Percentiles rank a stretch among this genome's conserved stretches.
Evolutionary conservation across 2,329 filamentous ascomycete species (phyloP).

Genomic region (Stachybotrys elegans): DNA sequence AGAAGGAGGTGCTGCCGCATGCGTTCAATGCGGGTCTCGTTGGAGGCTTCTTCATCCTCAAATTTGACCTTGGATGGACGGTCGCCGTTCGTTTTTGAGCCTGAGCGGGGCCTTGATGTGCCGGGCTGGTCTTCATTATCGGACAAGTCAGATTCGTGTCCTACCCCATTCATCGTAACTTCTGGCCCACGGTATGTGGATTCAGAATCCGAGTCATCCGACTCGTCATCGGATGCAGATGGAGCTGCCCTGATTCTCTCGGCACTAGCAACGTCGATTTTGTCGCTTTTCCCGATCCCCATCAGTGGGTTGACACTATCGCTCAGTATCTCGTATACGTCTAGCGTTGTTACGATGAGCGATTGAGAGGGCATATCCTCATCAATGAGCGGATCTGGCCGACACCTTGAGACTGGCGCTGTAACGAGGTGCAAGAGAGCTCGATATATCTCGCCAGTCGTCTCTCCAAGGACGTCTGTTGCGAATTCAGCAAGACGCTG

Average conservation of each 20-base stretch:
- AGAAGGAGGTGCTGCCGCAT: slow-evolving; percentile 71
- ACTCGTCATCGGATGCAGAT: slow-evolving; percentile 27
- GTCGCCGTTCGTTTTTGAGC: slow-evolving; percentile 27
- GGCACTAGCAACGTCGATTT: slow-evolving; percentile 39
- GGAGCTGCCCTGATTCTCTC: slow-evolving; percentile 41
- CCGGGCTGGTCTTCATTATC: slow-evolving; percentile 22
- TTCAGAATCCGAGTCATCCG: slow-evolving; percentile 28
- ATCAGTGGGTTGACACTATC: slow-evolving; percentile 46
- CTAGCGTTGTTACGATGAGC: slow-evolving; percentile 43
- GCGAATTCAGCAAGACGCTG: slow-evolving; percentile 70
- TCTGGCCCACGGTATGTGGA: slow-evolving; percentile 15
- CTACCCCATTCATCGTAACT: slow-evolving; percentile 10
- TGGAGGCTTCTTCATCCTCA: slow-evolving; percentile 37
- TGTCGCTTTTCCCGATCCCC: slow-evolving; percentile 53
- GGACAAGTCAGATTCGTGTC: slow-evolving; percentile 29
- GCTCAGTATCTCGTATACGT: slow-evolving; percentile 51
- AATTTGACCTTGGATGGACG: slow-evolving; percentile 44
- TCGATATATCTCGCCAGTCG: slow-evolving; percentile 74
- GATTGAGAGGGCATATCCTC: slow-evolving; percentile 24
- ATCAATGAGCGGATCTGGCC: slow-evolving; percentile 43
- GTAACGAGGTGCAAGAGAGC: slow-evolving; percentile 68
- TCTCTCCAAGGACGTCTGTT: slow-evolving; percentile 63
- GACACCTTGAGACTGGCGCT: slow-evolving; percentile 62
- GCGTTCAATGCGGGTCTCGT: slow-evolving; percentile 46
- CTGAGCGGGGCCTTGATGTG: slow-evolving; percentile 15